These are phyloP conservation scores for Mesembryanthemum crystallinum DNA, from an alignment of 148 eudicot species.

Conservation along the genomic window DNA sequence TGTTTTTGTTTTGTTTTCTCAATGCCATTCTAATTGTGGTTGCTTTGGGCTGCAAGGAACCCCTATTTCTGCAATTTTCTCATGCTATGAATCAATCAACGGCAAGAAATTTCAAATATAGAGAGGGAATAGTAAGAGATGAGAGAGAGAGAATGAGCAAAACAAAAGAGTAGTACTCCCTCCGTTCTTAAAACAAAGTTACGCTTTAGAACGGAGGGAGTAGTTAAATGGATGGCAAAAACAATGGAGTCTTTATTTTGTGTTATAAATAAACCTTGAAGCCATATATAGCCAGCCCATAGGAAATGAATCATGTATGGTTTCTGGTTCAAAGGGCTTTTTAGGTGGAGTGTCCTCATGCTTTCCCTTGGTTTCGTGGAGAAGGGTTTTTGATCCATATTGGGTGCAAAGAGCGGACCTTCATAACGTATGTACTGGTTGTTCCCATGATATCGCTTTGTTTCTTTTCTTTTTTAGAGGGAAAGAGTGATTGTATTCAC, in stretches of 20 bases:
- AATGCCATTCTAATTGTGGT: neutral
- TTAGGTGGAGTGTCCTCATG: constrained; percentile 3
- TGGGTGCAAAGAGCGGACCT: no score
- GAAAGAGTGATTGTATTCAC: no score
- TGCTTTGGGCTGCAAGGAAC: constrained; percentile 30
- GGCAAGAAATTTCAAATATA: neutral
- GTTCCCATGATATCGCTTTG: no score
- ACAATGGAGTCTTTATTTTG: no score
- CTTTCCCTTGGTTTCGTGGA: constrained; percentile 12
- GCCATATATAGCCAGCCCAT: neutral
- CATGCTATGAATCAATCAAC: neutral
- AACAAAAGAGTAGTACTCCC: no score
- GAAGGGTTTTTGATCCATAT: constrained; percentile 10
- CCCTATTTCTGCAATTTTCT: constrained; percentile 32
- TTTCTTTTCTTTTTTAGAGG: no score
- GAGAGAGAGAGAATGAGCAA: no score
- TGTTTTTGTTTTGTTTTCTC: neutral
- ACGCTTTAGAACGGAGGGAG: no score
- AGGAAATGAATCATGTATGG: neutral
- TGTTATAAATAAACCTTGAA: neutral
- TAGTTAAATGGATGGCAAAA: neutral
- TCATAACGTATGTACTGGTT: no score
- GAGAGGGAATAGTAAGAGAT: no score
- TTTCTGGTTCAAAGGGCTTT: constrained; percentile 5
- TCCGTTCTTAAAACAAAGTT: no score